These are phyloP conservation scores for Ceratobasidium sp. DNA, from an alignment of 1,284 basidiomycete genomes.

Conservation along the genomic window DNA sequence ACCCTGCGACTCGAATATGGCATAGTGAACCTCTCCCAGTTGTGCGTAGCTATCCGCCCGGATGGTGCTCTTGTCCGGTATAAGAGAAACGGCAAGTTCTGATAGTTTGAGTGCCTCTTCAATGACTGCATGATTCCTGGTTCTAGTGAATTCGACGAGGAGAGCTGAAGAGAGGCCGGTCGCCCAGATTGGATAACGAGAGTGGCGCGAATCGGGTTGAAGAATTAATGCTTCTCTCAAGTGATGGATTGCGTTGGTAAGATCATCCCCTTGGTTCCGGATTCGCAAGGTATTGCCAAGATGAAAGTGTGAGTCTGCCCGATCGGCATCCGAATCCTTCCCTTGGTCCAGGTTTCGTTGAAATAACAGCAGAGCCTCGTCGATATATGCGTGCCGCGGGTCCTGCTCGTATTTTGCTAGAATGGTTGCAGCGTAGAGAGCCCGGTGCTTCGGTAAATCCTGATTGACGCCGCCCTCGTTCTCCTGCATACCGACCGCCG, in stretches of 20 bases:
- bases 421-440: constrained; percentile 1
- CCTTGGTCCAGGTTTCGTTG: background rate
- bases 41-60: constrained; percentile 28
- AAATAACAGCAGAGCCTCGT: background rate
- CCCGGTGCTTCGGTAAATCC: constrained; percentile 14
- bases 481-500: background rate
- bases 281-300: constrained; percentile 15
- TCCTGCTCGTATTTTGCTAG: constrained; percentile 18
- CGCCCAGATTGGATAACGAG: constrained; percentile 25
- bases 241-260: constrained; percentile 8
- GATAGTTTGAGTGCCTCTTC: constrained; percentile 7
- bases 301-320: background rate
- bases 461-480: background rate
- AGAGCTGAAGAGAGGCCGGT: constrained; percentile 10
- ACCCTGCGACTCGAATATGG: constrained; percentile 15
- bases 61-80: constrained; percentile 4
- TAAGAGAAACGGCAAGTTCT: constrained; percentile 16
- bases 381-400: background rate
- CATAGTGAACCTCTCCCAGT: constrained; percentile 24
- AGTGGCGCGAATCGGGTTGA: constrained; percentile 18
- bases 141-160: constrained; percentile 14
- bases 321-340: background rate
- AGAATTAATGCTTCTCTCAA: constrained; percentile 2
- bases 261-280: background rate
- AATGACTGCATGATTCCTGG: background rate